Percentiles rank a stretch among this genome's conserved stretches.
These are phyloP conservation scores for Pseudogymnoascus sp. DNA, from an alignment of 2,329 filamentous ascomycete species.

Conservation along the genomic window DNA sequence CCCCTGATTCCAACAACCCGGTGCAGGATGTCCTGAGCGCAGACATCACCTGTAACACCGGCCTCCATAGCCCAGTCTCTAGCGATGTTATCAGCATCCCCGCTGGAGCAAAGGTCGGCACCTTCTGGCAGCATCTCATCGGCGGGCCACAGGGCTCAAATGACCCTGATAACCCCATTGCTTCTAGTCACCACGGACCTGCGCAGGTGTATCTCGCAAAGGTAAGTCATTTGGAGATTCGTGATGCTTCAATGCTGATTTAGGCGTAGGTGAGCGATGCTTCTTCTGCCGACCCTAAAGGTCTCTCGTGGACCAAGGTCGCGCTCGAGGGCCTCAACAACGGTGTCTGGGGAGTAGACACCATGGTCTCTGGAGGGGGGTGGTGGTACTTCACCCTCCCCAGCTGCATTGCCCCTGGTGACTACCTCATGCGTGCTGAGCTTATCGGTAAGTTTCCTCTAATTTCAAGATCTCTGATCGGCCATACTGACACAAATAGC, in stretches of 20 bases:
- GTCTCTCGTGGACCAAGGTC: conserved; percentile 41
- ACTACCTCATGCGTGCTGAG: conserved; percentile 51
- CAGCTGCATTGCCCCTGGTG: conserved; percentile 44
- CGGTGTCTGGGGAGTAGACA: conserved; percentile 25
- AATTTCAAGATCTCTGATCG: conserved; percentile 40
- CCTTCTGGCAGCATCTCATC: conserved; percentile 46
- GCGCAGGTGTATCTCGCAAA: conserved; percentile 40
- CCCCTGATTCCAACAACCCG: conserved; percentile 44
- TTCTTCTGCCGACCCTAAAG: conserved; percentile 23
- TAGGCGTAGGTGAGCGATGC: conserved; percentile 34
- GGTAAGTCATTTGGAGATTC: conserved; percentile 26
- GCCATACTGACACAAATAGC: conserved; percentile 24
- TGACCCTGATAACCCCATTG: conserved; percentile 44
- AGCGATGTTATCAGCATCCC: conserved; percentile 40
- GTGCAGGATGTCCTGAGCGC: conserved; percentile 42
- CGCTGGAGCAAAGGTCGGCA: conserved; percentile 43
- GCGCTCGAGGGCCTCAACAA: conserved; percentile 33
- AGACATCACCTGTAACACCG: conserved; percentile 43
- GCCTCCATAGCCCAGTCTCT: conserved; percentile 32
- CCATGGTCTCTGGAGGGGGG: conserved; percentile 31
- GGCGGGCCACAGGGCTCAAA: conserved; percentile 40
- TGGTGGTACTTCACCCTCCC: conserved; percentile 47
- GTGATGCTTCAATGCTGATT: background rate
- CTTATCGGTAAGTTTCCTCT: conserved; percentile 39
- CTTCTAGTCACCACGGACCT: conserved; percentile 41